Percentiles rank a stretch among this genome's conserved stretches.
Evolutionary conservation across 192 early-diverging fungal genomes (phyloP).

Genomic region (Umbelopsis sp.): DNA sequence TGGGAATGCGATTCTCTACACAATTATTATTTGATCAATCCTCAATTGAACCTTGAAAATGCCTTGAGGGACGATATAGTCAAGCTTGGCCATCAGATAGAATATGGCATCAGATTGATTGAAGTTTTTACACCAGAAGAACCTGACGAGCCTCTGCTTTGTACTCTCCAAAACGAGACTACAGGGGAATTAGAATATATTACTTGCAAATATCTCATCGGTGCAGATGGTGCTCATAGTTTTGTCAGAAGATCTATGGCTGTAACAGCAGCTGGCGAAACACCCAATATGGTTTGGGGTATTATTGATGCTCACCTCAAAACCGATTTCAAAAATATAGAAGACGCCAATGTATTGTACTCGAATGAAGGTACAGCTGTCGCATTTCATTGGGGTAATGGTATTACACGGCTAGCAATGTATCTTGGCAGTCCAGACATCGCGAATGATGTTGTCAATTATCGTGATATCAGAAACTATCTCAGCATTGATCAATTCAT

Average conservation of each 20-base stretch:
- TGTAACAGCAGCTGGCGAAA: slow-evolving; percentile 24
- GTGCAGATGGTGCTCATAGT: slow-evolving; percentile 30
- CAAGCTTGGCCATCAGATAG: neutral
- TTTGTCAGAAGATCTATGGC: slow-evolving; percentile 29
- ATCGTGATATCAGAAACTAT: slow-evolving; percentile 17
- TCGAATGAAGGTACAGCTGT: slow-evolving; percentile 4
- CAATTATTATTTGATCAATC: slow-evolving; percentile 9
- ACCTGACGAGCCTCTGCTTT: slow-evolving; percentile 4
- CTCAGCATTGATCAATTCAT: slow-evolving; percentile 15
- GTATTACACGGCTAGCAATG: slow-evolving; percentile 12
- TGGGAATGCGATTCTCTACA: slow-evolving; percentile 15
- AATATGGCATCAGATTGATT: neutral
- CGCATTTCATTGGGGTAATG: slow-evolving; percentile 14
- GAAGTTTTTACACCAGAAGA: neutral
- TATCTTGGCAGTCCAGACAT: slow-evolving; percentile 6
- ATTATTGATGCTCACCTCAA: slow-evolving; percentile 26
- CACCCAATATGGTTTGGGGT: slow-evolving; percentile 25
- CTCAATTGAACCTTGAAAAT: neutral
- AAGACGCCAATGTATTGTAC: neutral
- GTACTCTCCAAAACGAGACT: neutral
- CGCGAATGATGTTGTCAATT: slow-evolving; percentile 11
- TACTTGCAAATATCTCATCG: slow-evolving; percentile 31
- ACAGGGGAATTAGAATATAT: slow-evolving; percentile 8
- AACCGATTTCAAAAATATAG: slow-evolving; percentile 3
- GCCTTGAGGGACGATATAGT: neutral